Percentiles rank a stretch among this genome's conserved stretches.
Evolutionary conservation across 2,329 filamentous ascomycete genomes (phyloP).

Genomic region (Lecanicillium sp.): DNA sequence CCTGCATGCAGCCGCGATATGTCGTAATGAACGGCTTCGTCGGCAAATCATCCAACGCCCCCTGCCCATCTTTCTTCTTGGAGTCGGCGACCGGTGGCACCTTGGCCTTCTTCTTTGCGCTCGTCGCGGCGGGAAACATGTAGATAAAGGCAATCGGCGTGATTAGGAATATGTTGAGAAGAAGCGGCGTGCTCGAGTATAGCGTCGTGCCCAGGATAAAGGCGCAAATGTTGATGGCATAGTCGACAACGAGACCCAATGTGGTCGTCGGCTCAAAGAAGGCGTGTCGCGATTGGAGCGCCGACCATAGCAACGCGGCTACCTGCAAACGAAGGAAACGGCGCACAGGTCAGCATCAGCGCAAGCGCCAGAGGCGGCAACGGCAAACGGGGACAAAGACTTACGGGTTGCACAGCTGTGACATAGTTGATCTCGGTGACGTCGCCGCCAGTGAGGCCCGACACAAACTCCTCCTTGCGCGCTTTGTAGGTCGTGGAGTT

Average conservation of each 20-base stretch:
- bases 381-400: slow-evolving; percentile 9
- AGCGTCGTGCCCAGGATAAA: slow-evolving; percentile 81
- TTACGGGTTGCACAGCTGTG: slow-evolving; percentile 76
- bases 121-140: slow-evolving; percentile 32
- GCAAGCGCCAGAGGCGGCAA: slow-evolving; percentile 3
- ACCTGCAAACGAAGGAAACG: slow-evolving; percentile 43
- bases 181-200: slow-evolving; percentile 66
- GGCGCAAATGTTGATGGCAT: slow-evolving; percentile 75
- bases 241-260: slow-evolving; percentile 67
- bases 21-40: slow-evolving; percentile 88
- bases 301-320: slow-evolving; percentile 79
- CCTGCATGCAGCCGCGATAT: slow-evolving; percentile 87
- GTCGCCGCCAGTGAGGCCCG: slow-evolving; percentile 75
- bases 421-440: slow-evolving; percentile 83
- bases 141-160: slow-evolving; percentile 62
- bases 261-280: slow-evolving; percentile 73
- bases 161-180: slow-evolving; percentile 68
- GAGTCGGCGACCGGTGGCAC: slow-evolving; percentile 35
- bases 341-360: slow-evolving; percentile 14
- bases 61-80: slow-evolving; percentile 19
- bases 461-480: slow-evolving; percentile 92
- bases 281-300: slow-evolving; percentile 72
- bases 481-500: slow-evolving; percentile 65
- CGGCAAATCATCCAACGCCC: slow-evolving; percentile 46
- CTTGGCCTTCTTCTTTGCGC: slow-evolving; percentile 37